Evolutionary conservation across 2,329 filamentous ascomycete species (phyloP).

Genomic region (Neopestalotiopsis rosae): DNA sequence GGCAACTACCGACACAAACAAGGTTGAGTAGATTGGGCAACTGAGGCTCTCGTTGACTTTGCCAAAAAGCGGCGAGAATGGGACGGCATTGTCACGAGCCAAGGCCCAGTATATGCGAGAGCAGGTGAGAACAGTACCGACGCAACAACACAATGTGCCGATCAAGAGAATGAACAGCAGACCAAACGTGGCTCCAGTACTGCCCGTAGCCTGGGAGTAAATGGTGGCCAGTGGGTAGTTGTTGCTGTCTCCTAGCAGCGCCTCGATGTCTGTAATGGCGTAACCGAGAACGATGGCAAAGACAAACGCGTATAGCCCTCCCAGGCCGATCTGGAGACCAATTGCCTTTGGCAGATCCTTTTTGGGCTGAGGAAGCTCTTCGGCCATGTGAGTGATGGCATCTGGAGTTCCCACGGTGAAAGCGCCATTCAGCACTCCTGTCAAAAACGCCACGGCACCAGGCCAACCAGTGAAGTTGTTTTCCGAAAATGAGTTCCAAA

Average conservation of each 20-base stretch:
- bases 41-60: constrained; percentile 58
- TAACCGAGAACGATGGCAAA: constrained; percentile 59
- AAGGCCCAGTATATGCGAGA: constrained; percentile 55
- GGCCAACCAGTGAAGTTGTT: constrained; percentile 58
- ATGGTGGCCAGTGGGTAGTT: constrained; percentile 68
- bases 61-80: constrained; percentile 58
- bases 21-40: constrained; percentile 63
- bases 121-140: constrained; percentile 57
- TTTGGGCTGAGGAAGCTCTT: constrained; percentile 58
- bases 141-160: constrained; percentile 52
- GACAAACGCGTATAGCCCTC: constrained; percentile 53
- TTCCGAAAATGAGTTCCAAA: constrained; percentile 55
- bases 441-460: constrained; percentile 67
- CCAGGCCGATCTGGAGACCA: constrained; percentile 52
- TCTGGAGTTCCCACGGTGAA: constrained; percentile 71
- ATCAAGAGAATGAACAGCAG: constrained; percentile 62
- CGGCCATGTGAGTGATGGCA: constrained; percentile 65
- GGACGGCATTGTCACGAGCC: constrained; percentile 66
- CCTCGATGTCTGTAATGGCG: constrained; percentile 58
- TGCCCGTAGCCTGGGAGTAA: constrained; percentile 61
- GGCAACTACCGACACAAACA: constrained; percentile 56
- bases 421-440: constrained; percentile 70
- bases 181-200: constrained; percentile 57
- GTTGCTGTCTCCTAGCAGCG: constrained; percentile 55
- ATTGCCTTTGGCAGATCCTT: constrained; percentile 57